Conservation (phyloP, 225 moss, liverwort and hornwort species). For the Rhytidiadelphus loreus region DNA sequence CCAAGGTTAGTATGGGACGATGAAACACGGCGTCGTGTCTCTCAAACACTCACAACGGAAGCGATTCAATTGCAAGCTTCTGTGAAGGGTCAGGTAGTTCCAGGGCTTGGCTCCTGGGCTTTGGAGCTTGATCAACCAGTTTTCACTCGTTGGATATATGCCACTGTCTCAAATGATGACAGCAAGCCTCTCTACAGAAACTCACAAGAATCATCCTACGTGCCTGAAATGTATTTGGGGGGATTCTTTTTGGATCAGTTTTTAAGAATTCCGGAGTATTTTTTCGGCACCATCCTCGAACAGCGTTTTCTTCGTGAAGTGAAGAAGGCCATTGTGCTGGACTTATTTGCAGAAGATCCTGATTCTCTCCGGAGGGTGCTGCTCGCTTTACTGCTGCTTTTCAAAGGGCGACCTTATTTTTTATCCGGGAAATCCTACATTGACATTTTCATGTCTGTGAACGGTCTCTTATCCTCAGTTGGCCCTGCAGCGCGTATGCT, state of each 20-base stretch:
- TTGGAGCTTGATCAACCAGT: conserved; percentile 53
- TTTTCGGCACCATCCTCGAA: conserved; percentile 69
- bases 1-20: conserved; percentile 94
- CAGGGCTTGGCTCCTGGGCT: conserved; percentile 61
- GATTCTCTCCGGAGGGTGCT: conserved; percentile 72
- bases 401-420: conserved; percentile 74
- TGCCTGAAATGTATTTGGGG: conserved; percentile 78
- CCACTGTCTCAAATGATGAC: conserved; percentile 39
- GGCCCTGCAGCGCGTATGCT: conserved; percentile 64
- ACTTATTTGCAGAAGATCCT: conserved; percentile 51
- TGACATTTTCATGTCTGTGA: conserved; percentile 83
- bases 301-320: conserved; percentile 88
- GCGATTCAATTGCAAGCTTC: conserved; percentile 45
- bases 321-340: conserved; percentile 78
- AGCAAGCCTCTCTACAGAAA: conserved; percentile 46
- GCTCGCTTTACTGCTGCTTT: conserved; percentile 62
- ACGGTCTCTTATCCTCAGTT: conserved; percentile 40
- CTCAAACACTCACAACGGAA: conserved; percentile 47
- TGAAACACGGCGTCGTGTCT: conserved; percentile 56
- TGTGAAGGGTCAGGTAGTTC: conserved; percentile 34
- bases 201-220: conserved; percentile 48
- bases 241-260: conserved; percentile 96
- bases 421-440: conserved; percentile 80
- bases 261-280: conserved; percentile 59
- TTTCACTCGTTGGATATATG: conserved; percentile 70